Percentiles rank a stretch among this genome's conserved stretches.
phyloP scores from a whole-genome alignment of 1,284 basidiomycete genomes.

The Albatrellus sp. region DNA sequence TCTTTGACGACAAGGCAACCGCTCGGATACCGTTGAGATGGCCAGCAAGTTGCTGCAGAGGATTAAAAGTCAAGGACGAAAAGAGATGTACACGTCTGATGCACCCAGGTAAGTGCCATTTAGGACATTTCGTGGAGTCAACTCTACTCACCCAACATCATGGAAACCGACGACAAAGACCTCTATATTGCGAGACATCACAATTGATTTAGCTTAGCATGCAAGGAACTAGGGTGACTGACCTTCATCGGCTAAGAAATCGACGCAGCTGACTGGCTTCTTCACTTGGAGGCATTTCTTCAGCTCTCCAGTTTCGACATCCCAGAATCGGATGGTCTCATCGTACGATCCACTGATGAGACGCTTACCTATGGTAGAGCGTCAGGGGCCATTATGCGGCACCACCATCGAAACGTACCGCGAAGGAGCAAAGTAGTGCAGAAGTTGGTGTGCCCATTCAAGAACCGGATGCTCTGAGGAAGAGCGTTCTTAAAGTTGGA shows the following conservation, averaged over 20 bases:
- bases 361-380: slow-evolving; percentile 36
- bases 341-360: slow-evolving; percentile 86
- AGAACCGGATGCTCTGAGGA: slow-evolving; percentile 66
- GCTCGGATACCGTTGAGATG: slow-evolving; percentile 74
- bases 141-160: slow-evolving; percentile 63
- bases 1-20: slow-evolving; percentile 74
- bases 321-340: slow-evolving; percentile 85
- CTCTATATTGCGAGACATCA: slow-evolving; percentile 26
- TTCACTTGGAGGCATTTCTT: slow-evolving; percentile 71
- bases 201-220: neutral
- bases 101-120: neutral
- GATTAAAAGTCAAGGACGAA: slow-evolving; percentile 68
- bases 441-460: slow-evolving; percentile 80
- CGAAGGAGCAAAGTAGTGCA: slow-evolving; percentile 75
- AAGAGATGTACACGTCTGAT: slow-evolving; percentile 69
- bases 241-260: slow-evolving; percentile 77
- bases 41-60: slow-evolving; percentile 74
- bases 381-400: neutral
- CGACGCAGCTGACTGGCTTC: slow-evolving; percentile 84
- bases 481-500: slow-evolving; percentile 71
- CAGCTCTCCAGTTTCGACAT: slow-evolving; percentile 69
- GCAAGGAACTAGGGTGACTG: slow-evolving; percentile 8
- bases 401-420: slow-evolving; percentile 24
- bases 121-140: neutral
- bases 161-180: slow-evolving; percentile 89